Percentiles rank a stretch among this genome's conserved stretches.
Evolutionary conservation across 495 filamentous ascomycete genomes (phyloP).

Genomic region (Penicillium bialowiezense): DNA sequence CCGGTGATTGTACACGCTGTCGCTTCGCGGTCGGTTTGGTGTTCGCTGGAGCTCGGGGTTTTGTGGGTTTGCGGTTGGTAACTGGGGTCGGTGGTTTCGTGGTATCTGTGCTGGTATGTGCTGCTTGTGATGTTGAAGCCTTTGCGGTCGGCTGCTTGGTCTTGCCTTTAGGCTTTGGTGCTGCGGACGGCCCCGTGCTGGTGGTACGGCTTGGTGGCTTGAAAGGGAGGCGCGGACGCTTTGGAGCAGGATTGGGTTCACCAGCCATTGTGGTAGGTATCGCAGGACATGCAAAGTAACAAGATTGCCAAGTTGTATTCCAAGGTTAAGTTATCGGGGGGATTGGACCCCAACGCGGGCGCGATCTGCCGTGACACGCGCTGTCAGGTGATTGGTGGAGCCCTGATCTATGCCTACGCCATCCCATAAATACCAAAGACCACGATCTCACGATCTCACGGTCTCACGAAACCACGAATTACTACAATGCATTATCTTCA

Average conservation of each 20-base stretch:
- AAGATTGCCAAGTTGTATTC: too few relatives aligned
- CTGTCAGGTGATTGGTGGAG: conserved; percentile 31
- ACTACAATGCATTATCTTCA: too few relatives aligned
- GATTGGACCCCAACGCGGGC: conserved; percentile 6
- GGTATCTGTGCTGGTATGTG: conserved; percentile 7
- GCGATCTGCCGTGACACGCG: conserved; percentile 21
- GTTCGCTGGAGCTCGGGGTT: not conserved
- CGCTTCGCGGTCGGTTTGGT: conserved; percentile 13
- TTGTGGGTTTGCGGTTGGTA: conserved; percentile 16
- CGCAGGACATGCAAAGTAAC: too few relatives aligned
- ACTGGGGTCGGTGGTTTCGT: too few relatives aligned
- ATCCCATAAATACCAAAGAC: too few relatives aligned
- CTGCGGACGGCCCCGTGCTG: conserved; percentile 19
- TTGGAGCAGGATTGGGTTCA: conserved; percentile 35
- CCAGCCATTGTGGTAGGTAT: conserved; percentile 28
- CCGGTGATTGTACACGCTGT: conserved; percentile 11
- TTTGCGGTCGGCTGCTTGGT: conserved; percentile 16
- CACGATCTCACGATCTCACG: too few relatives aligned
- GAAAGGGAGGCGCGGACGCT: conserved; percentile 47
- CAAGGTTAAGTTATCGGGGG: not conserved
- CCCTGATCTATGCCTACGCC: not conserved
- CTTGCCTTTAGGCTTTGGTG: conserved; percentile 28
- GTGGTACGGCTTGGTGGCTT: conserved; percentile 46
- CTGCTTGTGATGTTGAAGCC: conserved; percentile 15
- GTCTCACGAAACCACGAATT: too few relatives aligned